Evolutionary conservation across 805 yeast genomes (phyloP).

Genomic region (Saccharomycopsis babjevae): DNA sequence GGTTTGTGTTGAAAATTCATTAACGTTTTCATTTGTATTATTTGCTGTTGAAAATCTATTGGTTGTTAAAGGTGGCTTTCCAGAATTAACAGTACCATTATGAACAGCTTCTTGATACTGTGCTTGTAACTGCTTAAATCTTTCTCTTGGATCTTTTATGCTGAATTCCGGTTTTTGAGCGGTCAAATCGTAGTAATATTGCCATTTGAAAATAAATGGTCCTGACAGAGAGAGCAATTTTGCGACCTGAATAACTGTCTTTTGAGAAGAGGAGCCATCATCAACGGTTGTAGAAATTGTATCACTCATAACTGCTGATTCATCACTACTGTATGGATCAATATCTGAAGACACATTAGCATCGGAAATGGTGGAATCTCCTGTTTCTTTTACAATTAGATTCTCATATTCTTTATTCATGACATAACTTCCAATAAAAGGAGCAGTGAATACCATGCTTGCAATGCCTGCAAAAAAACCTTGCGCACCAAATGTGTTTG

Average conservation of each 20-base stretch:
- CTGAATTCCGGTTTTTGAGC: conserved; percentile 3
- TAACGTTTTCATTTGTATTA: neutral
- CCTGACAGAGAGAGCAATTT: conserved; percentile 3
- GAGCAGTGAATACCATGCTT: neutral
- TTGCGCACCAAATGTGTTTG: conserved; percentile 6
- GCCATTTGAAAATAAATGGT: conserved; percentile 1
- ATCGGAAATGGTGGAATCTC: neutral
- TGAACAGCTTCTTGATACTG: neutral
- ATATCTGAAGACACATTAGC: neutral
- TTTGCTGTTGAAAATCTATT: neutral
- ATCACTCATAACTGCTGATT: neutral
- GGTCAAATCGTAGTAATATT: conserved; percentile 10
- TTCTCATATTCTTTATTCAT: neutral
- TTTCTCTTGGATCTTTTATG: conserved; percentile 11
- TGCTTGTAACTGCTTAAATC: neutral
- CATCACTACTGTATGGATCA: neutral
- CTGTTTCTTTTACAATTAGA: neutral
- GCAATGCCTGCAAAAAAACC: conserved; percentile 7
- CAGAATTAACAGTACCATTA: neutral
- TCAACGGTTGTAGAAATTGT: neutral
- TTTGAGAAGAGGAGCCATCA: neutral
- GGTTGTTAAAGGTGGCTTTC: neutral
- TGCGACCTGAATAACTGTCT: conserved; percentile 2
- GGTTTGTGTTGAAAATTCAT: neutral
- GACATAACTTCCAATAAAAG: neutral